Evolutionary conservation across 1,284 basidiomycete genomes (phyloP), one percentile per base, ranked within the genome.

Genomic region (Cryptococcus sp.): DNA sequence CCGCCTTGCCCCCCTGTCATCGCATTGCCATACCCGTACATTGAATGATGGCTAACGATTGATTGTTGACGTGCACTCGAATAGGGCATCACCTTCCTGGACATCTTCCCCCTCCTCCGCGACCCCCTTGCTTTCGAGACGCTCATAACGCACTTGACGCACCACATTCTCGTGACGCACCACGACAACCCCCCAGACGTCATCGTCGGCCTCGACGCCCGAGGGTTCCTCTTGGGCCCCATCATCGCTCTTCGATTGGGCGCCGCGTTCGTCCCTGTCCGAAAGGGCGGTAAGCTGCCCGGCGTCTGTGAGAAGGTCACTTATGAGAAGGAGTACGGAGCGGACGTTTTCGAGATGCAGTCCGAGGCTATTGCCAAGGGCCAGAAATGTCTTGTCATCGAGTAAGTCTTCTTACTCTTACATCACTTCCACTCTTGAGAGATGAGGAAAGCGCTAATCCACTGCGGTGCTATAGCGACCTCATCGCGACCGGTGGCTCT

Each of bases 401-500:
- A 99, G 78, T 79, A 62, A 70, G 78, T 76, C n/a, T n/a, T n/a
- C n/a, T n/a, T n/a, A n/a, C n/a, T n/a, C n/a, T n/a, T n/a, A n/a
- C n/a, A n/a, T n/a, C n/a, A n/a, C n/a, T n/a, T n/a, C n/a, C n/a
- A n/a, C n/a, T n/a, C n/a, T n/a, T n/a, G n/a, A n/a, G n/a, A n/a
- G n/a, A n/a, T n/a, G n/a, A n/a, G n/a, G n/a, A n/a, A n/a, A n/a
- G n/a, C n/a, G n/a, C 50, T 43, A 15, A 52, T 19, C 27, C 8
- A 6, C n/a, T n/a, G n/a, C n/a, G n/a, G n/a, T n/a, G n/a, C 25
- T 11, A 20, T 54, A 79, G 78, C 78, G 96, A 99, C 78, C 83
- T 99, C 41, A 93, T 99, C 64, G 96, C 96, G 0, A 99, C 96
- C 46, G 93, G 93, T 61, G 96, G 96, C 7, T 97, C 93, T 17